Evolutionary conservation across 805 yeast species (phyloP).

Genomic region (Saccharomycopsis selenospora): DNA sequence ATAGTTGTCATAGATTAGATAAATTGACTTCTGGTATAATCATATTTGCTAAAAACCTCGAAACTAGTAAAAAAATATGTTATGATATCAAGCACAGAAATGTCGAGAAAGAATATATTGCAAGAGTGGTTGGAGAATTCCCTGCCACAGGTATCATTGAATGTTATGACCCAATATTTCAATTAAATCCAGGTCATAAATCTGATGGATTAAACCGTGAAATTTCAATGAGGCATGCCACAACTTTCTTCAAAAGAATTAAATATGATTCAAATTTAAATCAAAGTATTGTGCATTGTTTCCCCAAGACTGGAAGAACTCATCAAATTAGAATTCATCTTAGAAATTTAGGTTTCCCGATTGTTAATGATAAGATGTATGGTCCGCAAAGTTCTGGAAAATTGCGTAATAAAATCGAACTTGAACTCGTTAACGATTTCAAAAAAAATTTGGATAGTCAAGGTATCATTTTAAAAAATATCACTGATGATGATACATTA

Average conservation of each 20-base stretch:
- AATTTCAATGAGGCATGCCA: slow-evolving; percentile 49
- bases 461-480: not conserved
- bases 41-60: slow-evolving; percentile 77
- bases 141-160: slow-evolving; percentile 45
- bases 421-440: slow-evolving; percentile 2
- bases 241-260: slow-evolving; percentile 58
- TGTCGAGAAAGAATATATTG: slow-evolving; percentile 76
- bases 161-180: slow-evolving; percentile 57
- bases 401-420: slow-evolving; percentile 7
- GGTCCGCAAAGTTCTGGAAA: slow-evolving; percentile 7
- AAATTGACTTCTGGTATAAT: slow-evolving; percentile 86
- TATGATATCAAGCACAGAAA: slow-evolving; percentile 56
- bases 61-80: slow-evolving; percentile 68
- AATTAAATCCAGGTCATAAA: slow-evolving; percentile 47
- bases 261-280: slow-evolving; percentile 58
- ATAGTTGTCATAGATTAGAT: slow-evolving; percentile 35
- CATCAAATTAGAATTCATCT: slow-evolving; percentile 94
- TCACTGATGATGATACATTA: not conserved
- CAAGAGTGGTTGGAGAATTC: slow-evolving; percentile 82
- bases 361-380: slow-evolving; percentile 87
- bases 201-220: slow-evolving; percentile 31
- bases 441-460: not conserved
- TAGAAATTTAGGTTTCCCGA: slow-evolving; percentile 83
- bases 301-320: slow-evolving; percentile 87
- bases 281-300: slow-evolving; percentile 67